A percentile compares a stretch with the other conserved stretches of the same genome.
Evolutionary conservation across 2,329 filamentous ascomycete species (phyloP).

Genomic region (Pseudonectria foliicola): DNA sequence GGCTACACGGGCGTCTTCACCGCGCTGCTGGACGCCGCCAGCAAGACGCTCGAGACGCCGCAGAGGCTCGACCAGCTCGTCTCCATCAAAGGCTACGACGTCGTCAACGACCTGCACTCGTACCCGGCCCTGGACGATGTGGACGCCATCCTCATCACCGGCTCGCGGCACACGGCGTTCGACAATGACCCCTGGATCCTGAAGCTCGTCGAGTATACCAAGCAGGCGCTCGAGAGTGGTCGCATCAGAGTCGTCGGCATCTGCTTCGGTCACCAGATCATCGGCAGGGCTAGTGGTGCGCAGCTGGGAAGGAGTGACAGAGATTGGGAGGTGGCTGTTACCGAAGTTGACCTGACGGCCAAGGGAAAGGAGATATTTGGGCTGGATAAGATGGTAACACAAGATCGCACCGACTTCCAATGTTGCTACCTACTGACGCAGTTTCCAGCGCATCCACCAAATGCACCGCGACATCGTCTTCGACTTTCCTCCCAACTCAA

Average conservation of each 20-base stretch:
- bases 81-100: conserved; percentile 59
- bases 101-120: conserved; percentile 55
- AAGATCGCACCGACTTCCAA: conserved; percentile 51
- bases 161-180: conserved; percentile 52
- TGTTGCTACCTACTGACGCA: conserved; percentile 56
- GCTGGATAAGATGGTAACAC: conserved; percentile 26
- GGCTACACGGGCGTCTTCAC: conserved; percentile 67
- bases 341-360: conserved; percentile 31
- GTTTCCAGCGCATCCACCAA: conserved; percentile 33
- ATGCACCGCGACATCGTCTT: conserved; percentile 41
- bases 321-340: conserved; percentile 41
- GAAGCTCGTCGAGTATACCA: conserved; percentile 32
- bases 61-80: conserved; percentile 39
- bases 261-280: conserved; percentile 43
- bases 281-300: conserved; percentile 35
- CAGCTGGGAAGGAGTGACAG: conserved; percentile 30
- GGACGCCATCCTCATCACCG: conserved; percentile 78
- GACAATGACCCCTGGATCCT: conserved; percentile 38
- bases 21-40: conserved; percentile 49
- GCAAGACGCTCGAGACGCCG: conserved; percentile 36
- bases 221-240: conserved; percentile 23
- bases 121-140: conserved; percentile 70
- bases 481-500: conserved; percentile 30
- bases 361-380: conserved; percentile 34
- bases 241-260: conserved; percentile 56